These are phyloP conservation scores for Leccinum variicolor DNA, from an alignment of 768 basidiomycete genomes.

Conservation along the genomic window DNA sequence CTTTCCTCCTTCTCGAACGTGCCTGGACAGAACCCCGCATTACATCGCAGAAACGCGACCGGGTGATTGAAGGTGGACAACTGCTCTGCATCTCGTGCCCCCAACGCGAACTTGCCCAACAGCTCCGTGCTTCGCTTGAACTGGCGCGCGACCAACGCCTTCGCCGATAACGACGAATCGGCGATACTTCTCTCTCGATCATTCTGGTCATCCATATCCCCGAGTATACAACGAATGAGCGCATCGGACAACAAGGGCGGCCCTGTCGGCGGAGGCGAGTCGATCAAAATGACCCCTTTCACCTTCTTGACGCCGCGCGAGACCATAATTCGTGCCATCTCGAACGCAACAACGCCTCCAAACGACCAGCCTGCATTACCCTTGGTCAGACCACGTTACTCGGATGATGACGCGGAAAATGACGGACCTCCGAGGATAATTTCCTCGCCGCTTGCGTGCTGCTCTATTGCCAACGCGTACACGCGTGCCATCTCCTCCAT, in stretches of 20 bases:
- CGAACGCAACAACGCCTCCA: conserved; percentile 70
- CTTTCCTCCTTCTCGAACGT: conserved; percentile 19
- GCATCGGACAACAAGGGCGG: conserved; percentile 49
- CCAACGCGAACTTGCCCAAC: conserved; percentile 39
- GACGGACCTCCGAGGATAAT: conserved; percentile 58
- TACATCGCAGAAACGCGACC: conserved; percentile 53
- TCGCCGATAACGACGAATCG: conserved; percentile 33
- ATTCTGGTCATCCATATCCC: conserved; percentile 24
- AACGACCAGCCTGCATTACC: conserved; percentile 66
- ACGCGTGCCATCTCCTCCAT: conserved; percentile 49
- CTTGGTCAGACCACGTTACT: background rate
- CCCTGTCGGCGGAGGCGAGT: conserved; percentile 58
- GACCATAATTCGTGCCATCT: conserved; percentile 50
- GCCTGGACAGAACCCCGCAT: conserved; percentile 39
- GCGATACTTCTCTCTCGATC: conserved; percentile 2
- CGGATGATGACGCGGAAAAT: background rate
- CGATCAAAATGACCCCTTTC: conserved; percentile 61
- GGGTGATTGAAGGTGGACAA: background rate
- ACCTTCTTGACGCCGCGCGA: conserved; percentile 38
- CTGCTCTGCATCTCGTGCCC: conserved; percentile 10
- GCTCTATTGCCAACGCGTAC: conserved; percentile 44
- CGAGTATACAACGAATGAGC: conserved; percentile 47
- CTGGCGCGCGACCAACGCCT: conserved; percentile 41
- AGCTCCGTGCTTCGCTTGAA: conserved; percentile 48
- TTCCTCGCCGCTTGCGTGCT: conserved; percentile 30